These are phyloP conservation scores for Zymoseptoria ardabiliae DNA, from an alignment of 2,329 filamentous ascomycete species.

Conservation along the genomic window DNA sequence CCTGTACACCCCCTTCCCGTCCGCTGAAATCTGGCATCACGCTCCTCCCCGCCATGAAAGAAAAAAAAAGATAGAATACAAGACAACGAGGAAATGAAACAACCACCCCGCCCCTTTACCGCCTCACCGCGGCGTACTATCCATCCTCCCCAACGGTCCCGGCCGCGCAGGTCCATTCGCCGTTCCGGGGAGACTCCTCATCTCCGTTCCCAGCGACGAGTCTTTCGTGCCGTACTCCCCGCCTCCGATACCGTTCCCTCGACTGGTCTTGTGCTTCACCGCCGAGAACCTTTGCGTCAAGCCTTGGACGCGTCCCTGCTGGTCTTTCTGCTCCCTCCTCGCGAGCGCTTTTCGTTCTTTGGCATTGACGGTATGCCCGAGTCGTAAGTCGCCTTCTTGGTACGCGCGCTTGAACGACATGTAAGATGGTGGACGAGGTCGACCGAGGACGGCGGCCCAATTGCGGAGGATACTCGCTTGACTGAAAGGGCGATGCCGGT, in stretches of 20 bases:
- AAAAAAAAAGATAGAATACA: too few relatives aligned
- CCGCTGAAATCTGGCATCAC: too few relatives aligned
- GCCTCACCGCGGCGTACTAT: slow-evolving; percentile 6
- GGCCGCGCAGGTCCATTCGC: slow-evolving; percentile 1
- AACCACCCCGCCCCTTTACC: neutral
- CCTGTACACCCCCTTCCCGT: too few relatives aligned
- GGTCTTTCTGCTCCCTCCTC: neutral
- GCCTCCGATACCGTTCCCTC: neutral
- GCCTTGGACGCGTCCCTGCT: slow-evolving; percentile 44
- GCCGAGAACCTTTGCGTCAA: slow-evolving; percentile 41
- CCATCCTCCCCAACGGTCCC: neutral
- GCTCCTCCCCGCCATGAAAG: too few relatives aligned
- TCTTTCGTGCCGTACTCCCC: neutral
- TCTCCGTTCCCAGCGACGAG: neutral
- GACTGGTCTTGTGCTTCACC: neutral
- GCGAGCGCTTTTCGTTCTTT: slow-evolving; percentile 8
- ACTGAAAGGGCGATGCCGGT: slow-evolving; percentile 81
- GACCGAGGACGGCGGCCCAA: slow-evolving; percentile 70
- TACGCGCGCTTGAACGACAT: slow-evolving; percentile 76
- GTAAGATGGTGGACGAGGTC: slow-evolving; percentile 81
- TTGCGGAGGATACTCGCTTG: slow-evolving; percentile 71
- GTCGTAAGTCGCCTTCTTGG: slow-evolving; percentile 73
- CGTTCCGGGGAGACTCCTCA: neutral
- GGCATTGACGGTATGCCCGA: slow-evolving; percentile 44
- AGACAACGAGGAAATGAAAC: too few relatives aligned